phyloP scores from a whole-genome alignment of 495 filamentous ascomycete species.

The Hypoxylon intermedium region DNA sequence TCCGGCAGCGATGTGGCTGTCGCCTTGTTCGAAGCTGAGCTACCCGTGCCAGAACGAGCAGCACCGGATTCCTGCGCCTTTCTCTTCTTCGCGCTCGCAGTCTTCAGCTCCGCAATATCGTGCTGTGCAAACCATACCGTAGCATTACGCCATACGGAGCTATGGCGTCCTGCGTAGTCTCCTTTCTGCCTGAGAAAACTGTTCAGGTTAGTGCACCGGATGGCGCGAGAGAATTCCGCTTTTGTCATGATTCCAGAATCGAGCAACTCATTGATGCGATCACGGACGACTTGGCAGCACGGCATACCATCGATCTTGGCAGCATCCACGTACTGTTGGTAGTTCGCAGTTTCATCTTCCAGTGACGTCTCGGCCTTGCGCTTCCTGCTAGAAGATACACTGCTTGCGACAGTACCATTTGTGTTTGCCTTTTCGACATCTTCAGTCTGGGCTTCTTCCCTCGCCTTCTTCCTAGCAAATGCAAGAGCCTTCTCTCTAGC shows the following conservation, averaged over 20 bases:
- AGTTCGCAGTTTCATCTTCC: constrained; percentile 30
- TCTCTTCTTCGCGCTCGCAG: constrained; percentile 43
- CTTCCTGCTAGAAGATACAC: constrained; percentile 38
- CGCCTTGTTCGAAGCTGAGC: not conserved
- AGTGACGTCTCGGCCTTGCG: constrained; percentile 42
- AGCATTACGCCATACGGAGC: constrained; percentile 36
- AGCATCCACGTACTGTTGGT: constrained; percentile 32
- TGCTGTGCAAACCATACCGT: constrained; percentile 49
- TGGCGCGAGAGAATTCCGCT: constrained; percentile 51
- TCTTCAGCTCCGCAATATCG: constrained; percentile 40
- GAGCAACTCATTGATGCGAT: constrained; percentile 53
- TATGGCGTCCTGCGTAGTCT: constrained; percentile 38
- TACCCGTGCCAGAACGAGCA: not conserved
- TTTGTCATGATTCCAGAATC: constrained; percentile 57
- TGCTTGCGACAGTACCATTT: not conserved
- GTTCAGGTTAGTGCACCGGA: constrained; percentile 39
- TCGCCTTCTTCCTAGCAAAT: not conserved
- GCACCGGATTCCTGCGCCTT: constrained; percentile 25
- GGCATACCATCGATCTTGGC: constrained; percentile 29
- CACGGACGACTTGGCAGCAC: constrained; percentile 49
- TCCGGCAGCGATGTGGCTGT: constrained; percentile 34
- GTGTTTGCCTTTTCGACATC: not conserved
- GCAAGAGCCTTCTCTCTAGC: not conserved
- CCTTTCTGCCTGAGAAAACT: constrained; percentile 51
- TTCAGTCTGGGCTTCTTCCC: not conserved